These are phyloP conservation scores for Rhodotorula glutinis DNA, from an alignment of 1,284 basidiomycete species.

Conservation along the genomic window DNA sequence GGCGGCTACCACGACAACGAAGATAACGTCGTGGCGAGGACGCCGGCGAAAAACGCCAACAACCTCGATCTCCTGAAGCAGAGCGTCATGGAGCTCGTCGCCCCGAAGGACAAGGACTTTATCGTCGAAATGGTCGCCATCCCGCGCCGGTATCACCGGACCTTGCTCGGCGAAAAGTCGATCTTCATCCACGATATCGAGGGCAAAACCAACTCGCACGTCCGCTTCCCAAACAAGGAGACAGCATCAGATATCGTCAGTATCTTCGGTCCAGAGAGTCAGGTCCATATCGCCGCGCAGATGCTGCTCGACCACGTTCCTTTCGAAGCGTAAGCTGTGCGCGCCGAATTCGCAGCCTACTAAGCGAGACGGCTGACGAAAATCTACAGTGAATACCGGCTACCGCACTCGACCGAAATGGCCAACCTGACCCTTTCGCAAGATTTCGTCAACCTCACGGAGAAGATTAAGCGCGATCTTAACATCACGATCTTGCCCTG, in stretches of 20 bases:
- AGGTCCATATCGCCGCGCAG: conserved; percentile 91
- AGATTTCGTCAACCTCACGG: conserved; percentile 77
- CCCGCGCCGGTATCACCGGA: conserved; percentile 90
- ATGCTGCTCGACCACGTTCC: conserved; percentile 90
- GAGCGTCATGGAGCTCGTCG: conserved; percentile 95
- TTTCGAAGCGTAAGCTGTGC: conserved; percentile 66
- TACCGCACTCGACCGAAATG: conserved; percentile 64
- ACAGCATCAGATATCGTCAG: conserved; percentile 83
- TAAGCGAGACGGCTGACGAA: background rate
- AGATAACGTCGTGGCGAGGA: conserved; percentile 95
- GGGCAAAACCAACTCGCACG: conserved; percentile 87
- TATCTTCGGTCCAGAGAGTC: conserved; percentile 93
- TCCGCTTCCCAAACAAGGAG: conserved; percentile 95
- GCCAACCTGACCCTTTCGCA: conserved; percentile 70
- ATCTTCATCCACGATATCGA: conserved; percentile 98
- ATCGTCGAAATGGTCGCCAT: conserved; percentile 89
- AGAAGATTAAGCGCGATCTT: conserved; percentile 87
- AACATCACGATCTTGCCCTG: conserved; percentile 70
- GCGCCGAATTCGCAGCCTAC: too few relatives aligned
- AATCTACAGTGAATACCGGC: conserved; percentile 64
- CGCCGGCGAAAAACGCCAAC: conserved; percentile 94
- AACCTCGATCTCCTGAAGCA: conserved; percentile 94
- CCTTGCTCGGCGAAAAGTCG: conserved; percentile 88
- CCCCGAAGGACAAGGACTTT: conserved; percentile 97
- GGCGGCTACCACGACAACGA: conserved; percentile 97